Evolutionary conservation across 1,139 yeast species (phyloP).

Genomic region (Zhuliangozyma blackwelliae): DNA sequence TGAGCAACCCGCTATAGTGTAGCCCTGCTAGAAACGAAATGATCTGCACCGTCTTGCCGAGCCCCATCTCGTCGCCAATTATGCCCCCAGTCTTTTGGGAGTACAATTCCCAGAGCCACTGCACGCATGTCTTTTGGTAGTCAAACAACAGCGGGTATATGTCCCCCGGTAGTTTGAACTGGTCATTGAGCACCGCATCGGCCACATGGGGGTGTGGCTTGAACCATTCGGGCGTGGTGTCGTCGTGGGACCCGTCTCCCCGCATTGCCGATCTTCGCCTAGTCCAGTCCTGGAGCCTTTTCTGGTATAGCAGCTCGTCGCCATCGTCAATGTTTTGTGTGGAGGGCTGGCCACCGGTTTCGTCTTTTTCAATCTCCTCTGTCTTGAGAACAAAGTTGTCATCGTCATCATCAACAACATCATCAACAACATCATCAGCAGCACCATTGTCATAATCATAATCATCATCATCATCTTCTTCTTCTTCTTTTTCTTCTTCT

Average conservation of each 20-base stretch:
- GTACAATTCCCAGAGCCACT: constrained; percentile 76
- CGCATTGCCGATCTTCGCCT: constrained; percentile 38
- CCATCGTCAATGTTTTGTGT: constrained; percentile 67
- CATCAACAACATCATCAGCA: not conserved
- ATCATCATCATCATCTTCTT: constrained; percentile 2
- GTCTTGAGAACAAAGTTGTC: constrained; percentile 4
- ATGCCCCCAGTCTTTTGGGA: constrained; percentile 90
- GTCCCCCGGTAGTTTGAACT: constrained; percentile 83
- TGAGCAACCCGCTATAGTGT: constrained; percentile 71
- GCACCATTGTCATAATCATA: constrained; percentile 3
- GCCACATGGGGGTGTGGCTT: constrained; percentile 74
- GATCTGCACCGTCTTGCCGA: constrained; percentile 91
- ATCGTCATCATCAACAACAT: constrained; percentile 2
- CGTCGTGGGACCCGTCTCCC: constrained; percentile 18
- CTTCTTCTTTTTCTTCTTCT: constrained; percentile 3
- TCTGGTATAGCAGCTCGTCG: constrained; percentile 57
- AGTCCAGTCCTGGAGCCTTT: constrained; percentile 59
- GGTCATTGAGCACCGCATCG: constrained; percentile 69
- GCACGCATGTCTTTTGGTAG: constrained; percentile 91
- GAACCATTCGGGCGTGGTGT: constrained; percentile 46
- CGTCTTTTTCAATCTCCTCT: constrained; percentile 6
- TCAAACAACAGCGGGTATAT: constrained; percentile 82
- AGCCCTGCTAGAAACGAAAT: constrained; percentile 87
- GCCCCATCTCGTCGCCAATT: constrained; percentile 96
- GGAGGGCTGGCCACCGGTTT: constrained; percentile 9